Evolutionary conservation across 345 rosid species (phyloP).

Genomic region (Brassica cretica): DNA sequence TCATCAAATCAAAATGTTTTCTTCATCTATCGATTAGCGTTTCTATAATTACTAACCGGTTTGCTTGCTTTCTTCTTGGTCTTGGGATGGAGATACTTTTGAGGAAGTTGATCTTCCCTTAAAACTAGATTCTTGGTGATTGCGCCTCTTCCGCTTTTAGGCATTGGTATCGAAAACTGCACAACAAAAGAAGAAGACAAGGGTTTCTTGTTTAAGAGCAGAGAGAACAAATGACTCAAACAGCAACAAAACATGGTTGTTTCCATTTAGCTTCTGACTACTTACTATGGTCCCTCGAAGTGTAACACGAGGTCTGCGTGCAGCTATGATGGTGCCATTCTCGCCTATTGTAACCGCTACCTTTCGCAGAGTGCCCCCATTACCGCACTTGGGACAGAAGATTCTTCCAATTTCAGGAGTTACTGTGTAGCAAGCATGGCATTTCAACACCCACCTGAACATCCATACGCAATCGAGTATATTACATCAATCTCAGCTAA

Average conservation of each 20-base stretch:
- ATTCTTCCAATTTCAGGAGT: slow-evolving; percentile 82
- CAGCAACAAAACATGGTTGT: background rate
- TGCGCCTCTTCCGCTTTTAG: slow-evolving; percentile 92
- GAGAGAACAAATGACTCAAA: background rate
- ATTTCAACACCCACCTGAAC: slow-evolving; percentile 85
- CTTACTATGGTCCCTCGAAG: slow-evolving; percentile 89
- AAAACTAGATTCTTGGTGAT: slow-evolving; percentile 71
- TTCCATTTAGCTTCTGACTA: background rate
- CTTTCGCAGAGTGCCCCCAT: slow-evolving; percentile 86
- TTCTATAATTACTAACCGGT: slow-evolving; percentile 47
- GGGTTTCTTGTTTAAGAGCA: background rate
- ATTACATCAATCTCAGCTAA: slow-evolving; percentile 1
- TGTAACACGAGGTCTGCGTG: slow-evolving; percentile 61
- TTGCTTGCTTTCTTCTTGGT: slow-evolving; percentile 74
- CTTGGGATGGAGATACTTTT: slow-evolving; percentile 77
- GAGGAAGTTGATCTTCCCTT: slow-evolving; percentile 96
- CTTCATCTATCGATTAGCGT: background rate
- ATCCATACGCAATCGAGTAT: slow-evolving; percentile 17
- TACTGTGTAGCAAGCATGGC: slow-evolving; percentile 93
- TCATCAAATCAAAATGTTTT: background rate
- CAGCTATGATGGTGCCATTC: slow-evolving; percentile 68
- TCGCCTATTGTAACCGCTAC: slow-evolving; percentile 84
- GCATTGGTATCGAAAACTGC: slow-evolving; percentile 87
- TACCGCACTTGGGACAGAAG: slow-evolving; percentile 95
- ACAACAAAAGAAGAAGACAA: slow-evolving; percentile 4